Evolutionary conservation across 352 stramenopile genomes (phyloP).

Genomic region (Chrysophaeum taylorii): DNA sequence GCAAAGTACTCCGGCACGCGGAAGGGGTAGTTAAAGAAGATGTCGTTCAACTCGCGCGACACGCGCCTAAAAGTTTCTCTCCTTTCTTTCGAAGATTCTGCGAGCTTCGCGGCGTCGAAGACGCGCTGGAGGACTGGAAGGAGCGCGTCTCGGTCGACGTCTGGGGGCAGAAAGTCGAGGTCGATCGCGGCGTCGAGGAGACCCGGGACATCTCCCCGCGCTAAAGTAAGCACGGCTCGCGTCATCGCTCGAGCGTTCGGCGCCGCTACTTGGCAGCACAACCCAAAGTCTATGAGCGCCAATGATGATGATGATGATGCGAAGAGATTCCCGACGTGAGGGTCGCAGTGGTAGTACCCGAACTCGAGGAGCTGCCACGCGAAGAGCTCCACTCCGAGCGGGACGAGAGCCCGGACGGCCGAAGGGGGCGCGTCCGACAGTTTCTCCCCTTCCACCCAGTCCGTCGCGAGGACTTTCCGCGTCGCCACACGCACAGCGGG

Average conservation of each 20-base stretch:
- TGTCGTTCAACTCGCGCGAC: slow-evolving; percentile 54
- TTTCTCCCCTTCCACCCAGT: slow-evolving; percentile 54
- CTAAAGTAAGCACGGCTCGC: slow-evolving; percentile 49
- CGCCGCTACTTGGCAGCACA: slow-evolving; percentile 43
- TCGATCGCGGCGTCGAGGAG: slow-evolving; percentile 45
- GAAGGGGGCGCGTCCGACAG: slow-evolving; percentile 34
- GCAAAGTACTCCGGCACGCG: slow-evolving; percentile 58
- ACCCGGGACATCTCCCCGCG: slow-evolving; percentile 45
- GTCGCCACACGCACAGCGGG: slow-evolving; percentile 46
- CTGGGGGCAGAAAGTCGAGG: slow-evolving; percentile 50
- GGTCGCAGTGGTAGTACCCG: slow-evolving; percentile 54
- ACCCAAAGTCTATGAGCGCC: slow-evolving; percentile 54
- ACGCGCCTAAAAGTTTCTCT: slow-evolving; percentile 58
- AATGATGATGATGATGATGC: slow-evolving; percentile 26
- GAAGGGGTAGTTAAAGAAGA: slow-evolving; percentile 62
- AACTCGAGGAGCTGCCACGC: slow-evolving; percentile 53
- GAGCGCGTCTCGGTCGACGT: slow-evolving; percentile 48
- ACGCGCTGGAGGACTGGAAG: slow-evolving; percentile 49
- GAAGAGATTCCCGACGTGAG: slow-evolving; percentile 39
- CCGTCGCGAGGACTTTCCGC: slow-evolving; percentile 42
- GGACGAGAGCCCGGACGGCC: slow-evolving; percentile 44
- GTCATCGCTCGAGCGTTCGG: slow-evolving; percentile 41
- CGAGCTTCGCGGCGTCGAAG: slow-evolving; percentile 44
- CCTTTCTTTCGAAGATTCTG: slow-evolving; percentile 46
- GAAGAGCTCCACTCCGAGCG: slow-evolving; percentile 54